These are phyloP conservation scores for Hyphopichia burtonii DNA, from an alignment of 1,139 yeast species.

Conservation along the genomic window DNA sequence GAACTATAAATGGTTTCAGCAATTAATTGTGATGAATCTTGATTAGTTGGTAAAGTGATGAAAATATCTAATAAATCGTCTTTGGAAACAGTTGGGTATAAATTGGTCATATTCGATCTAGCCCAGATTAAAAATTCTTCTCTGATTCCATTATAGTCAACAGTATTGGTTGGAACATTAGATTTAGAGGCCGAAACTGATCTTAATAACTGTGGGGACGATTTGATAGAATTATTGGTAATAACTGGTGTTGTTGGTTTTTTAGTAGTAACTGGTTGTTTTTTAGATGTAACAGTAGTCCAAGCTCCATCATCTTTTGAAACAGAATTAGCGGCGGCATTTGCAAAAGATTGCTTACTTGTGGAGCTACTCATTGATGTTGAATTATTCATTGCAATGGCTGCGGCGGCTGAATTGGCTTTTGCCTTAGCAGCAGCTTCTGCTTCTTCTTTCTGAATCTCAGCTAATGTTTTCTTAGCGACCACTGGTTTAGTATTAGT, in stretches of 20 bases:
- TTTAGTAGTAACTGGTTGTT: slow-evolving; percentile 18
- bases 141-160: slow-evolving; percentile 32
- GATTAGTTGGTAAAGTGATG: slow-evolving; percentile 66
- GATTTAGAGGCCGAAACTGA: slow-evolving; percentile 42
- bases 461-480: slow-evolving; percentile 41
- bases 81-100: slow-evolving; percentile 71
- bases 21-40: slow-evolving; percentile 79
- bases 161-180: slow-evolving; percentile 16
- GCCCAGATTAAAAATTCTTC: slow-evolving; percentile 88
- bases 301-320: slow-evolving; percentile 40
- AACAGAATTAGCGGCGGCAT: slow-evolving; percentile 25
- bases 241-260: slow-evolving; percentile 17
- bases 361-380: slow-evolving; percentile 9
- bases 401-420: slow-evolving; percentile 15
- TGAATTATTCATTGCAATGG: slow-evolving; percentile 13
- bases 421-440: slow-evolving; percentile 37
- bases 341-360: slow-evolving; percentile 27
- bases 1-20: slow-evolving; percentile 91
- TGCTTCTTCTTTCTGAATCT: slow-evolving; percentile 47
- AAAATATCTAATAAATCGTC: slow-evolving; percentile 80
- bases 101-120: slow-evolving; percentile 65
- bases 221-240: slow-evolving; percentile 22
- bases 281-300: slow-evolving; percentile 40
- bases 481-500: slow-evolving; percentile 19
- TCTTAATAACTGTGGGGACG: slow-evolving; percentile 47